Conservation (phyloP, 1,139 yeast genomes). For the Ogataea hybrid region DNA sequence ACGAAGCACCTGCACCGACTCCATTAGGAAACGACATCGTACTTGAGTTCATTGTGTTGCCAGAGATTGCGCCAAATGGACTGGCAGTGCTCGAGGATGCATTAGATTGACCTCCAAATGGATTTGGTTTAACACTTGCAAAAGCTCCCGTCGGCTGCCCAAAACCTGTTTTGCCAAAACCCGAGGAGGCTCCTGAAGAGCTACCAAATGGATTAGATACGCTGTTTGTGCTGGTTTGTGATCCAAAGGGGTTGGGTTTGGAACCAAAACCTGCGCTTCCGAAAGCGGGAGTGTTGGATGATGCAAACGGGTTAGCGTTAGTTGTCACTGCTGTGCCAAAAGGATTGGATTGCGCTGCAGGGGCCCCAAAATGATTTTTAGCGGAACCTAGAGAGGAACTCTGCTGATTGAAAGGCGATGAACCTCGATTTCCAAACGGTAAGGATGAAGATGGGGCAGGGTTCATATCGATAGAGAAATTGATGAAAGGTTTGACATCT, state of each 20-base stretch:
- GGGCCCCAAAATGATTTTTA: conserved; percentile 14
- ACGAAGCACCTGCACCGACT: neutral
- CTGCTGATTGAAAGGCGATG: neutral
- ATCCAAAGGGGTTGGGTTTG: conserved; percentile 7
- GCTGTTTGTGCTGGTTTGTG: neutral
- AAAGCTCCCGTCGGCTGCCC: conserved; percentile 4
- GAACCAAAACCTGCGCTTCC: conserved; percentile 19
- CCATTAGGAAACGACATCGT: neutral
- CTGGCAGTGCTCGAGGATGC: neutral
- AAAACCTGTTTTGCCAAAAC: conserved; percentile 11
- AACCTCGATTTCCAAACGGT: conserved; percentile 4
- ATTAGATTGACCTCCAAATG: conserved; percentile 8
- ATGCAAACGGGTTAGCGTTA: conserved; percentile 15
- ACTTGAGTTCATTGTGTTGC: no score
- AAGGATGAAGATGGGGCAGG: neutral
- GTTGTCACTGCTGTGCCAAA: conserved; percentile 5
- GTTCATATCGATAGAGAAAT: conserved; percentile 32
- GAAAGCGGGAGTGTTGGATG: conserved; percentile 10
- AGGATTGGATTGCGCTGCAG: conserved; percentile 9
- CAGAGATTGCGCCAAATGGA: conserved; percentile 4
- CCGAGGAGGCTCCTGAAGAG: neutral
- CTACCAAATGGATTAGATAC: conserved; percentile 2
- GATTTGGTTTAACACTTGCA: conserved; percentile 9
- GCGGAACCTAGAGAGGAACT: neutral
- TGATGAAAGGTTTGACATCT: conserved; percentile 40